Conservation (phyloP, 345 rosid species). For the Murraya koenigii region DNA sequence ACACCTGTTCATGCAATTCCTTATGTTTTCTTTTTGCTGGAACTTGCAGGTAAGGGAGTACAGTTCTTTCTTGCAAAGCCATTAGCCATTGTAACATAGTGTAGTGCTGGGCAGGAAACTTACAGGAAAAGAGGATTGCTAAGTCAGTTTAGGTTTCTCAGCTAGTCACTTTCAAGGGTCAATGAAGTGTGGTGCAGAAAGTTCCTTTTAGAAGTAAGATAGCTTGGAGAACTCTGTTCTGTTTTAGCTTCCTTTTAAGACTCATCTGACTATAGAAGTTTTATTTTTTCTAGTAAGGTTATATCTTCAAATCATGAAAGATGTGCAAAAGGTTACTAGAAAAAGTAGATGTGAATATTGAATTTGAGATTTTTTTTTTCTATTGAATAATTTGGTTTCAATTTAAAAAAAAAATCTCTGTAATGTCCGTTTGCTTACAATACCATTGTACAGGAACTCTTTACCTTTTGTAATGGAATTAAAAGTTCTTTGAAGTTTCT, state of each 20-base stretch:
- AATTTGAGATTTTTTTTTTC: background rate
- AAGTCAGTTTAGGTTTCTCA: conserved; percentile 3
- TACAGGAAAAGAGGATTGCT: conserved; percentile 2
- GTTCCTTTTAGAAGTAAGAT: conserved; percentile 12
- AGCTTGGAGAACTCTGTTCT: conserved; percentile 9
- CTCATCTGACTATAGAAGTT: background rate
- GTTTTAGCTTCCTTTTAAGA: conserved; percentile 9
- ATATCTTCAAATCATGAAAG: background rate
- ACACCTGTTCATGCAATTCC: background rate
- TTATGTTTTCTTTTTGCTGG: background rate
- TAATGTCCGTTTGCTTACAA: background rate
- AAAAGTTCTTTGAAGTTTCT: background rate
- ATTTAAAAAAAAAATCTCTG: background rate
- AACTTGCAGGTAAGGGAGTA: conserved; percentile 8
- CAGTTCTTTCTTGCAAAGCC: background rate
- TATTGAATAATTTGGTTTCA: no score
- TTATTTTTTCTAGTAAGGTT: background rate
- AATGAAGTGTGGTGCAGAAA: background rate
- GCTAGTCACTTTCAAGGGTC: background rate
- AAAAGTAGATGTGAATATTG: background rate
- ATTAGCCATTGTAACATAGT: conserved; percentile 5
- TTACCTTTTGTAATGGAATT: background rate
- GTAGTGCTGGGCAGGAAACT: conserved; percentile 5
- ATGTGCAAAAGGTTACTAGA: background rate
- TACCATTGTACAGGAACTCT: background rate